Percentiles rank a stretch among this genome's conserved stretches.
These are phyloP conservation scores for Coemansia sp. DNA, from an alignment of 192 early-diverging fungal genomes.

Conservation along the genomic window DNA sequence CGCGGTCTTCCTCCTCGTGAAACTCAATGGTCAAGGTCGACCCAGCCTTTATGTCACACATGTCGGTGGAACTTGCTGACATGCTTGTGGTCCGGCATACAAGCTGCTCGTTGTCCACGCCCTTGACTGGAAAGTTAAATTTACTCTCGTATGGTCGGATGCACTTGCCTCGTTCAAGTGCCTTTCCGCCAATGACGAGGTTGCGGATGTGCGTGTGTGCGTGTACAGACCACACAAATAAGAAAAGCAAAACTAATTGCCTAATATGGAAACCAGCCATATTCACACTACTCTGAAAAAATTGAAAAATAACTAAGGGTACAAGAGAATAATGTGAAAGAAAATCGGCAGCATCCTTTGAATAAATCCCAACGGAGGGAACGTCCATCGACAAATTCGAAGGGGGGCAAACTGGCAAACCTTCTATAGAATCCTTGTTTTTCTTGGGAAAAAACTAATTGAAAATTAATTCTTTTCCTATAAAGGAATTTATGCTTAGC, in stretches of 20 bases:
- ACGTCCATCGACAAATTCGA: no score
- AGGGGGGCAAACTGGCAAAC: no score
- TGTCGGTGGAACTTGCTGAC: constrained; percentile 3
- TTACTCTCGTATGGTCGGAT: constrained; percentile 19
- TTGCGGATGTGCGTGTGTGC: constrained; percentile 22
- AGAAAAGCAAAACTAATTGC: not conserved
- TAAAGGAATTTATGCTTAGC: no score
- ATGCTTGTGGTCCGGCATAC: constrained; percentile 20
- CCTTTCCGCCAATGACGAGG: constrained; percentile 15
- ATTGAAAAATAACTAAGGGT: not conserved
- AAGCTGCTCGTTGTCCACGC: constrained; percentile 14
- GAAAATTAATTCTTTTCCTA: no score
- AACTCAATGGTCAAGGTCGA: constrained; percentile 21
- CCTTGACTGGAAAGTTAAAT: constrained; percentile 30
- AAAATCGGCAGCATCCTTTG: no score
- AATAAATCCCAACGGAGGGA: no score
- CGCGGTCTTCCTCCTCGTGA: constrained; percentile 6
- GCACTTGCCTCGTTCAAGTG: constrained; percentile 21
- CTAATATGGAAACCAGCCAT: constrained; percentile 5
- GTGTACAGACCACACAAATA: not conserved
- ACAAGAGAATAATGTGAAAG: not conserved
- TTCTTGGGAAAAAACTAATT: not conserved
- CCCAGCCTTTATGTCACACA: constrained; percentile 19
- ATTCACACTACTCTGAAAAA: not conserved
- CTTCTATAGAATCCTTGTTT: not conserved